Conservation (phyloP, 768 basidiomycete genomes). For the Calocera cornea region DNA sequence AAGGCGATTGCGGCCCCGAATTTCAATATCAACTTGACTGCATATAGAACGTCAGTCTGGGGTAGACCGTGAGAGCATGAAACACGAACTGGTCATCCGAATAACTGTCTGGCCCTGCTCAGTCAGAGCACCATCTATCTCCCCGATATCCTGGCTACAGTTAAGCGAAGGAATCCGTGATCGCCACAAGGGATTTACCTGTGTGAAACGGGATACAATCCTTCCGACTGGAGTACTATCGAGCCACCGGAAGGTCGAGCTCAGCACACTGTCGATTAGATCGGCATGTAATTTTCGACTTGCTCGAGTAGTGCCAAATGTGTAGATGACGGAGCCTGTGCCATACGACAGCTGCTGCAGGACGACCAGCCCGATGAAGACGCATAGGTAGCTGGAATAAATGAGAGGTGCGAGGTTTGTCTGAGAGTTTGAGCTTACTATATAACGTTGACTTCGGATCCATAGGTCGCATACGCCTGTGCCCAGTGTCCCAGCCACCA, state of each 20-base stretch:
- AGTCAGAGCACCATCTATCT: background rate
- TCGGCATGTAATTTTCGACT: background rate
- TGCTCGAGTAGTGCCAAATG: background rate
- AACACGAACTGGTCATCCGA: background rate
- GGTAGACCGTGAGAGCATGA: background rate
- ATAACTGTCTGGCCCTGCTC: background rate
- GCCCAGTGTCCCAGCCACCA: conserved; percentile 1
- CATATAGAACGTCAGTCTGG: conserved; percentile 7
- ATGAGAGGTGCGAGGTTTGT: background rate
- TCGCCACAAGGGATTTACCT: conserved; percentile 1
- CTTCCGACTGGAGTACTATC: conserved; percentile 13
- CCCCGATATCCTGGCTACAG: background rate
- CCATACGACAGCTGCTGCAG: background rate
- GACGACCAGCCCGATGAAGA: conserved; percentile 1
- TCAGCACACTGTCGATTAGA: background rate
- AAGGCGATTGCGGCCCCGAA: conserved; percentile 13
- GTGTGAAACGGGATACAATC: conserved; percentile 13
- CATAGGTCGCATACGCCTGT: background rate
- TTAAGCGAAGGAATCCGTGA: background rate
- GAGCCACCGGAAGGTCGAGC: conserved; percentile 10
- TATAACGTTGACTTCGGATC: background rate
- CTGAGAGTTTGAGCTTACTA: background rate
- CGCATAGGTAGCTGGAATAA: conserved; percentile 2
- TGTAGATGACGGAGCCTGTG: background rate
- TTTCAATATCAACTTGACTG: conserved; percentile 14